Conservation (phyloP, 2,329 filamentous ascomycete species). For the Chaetomium sp. region DNA sequence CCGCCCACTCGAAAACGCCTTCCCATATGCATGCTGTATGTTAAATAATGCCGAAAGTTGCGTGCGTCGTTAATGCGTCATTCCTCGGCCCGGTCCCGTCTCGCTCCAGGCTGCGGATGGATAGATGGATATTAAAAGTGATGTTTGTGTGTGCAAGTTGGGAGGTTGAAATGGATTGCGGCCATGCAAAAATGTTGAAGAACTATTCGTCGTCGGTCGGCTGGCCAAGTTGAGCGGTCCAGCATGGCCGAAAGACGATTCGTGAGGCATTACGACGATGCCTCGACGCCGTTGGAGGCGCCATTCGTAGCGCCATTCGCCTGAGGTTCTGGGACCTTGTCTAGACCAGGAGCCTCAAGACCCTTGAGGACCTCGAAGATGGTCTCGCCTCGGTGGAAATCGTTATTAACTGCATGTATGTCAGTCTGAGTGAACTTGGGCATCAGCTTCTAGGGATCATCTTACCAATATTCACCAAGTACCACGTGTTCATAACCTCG, state of each 20-base stretch:
- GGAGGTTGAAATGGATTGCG: conserved; percentile 30
- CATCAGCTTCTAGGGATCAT: neutral
- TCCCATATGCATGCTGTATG: conserved; percentile 29
- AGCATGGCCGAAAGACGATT: conserved; percentile 13
- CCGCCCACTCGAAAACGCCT: conserved; percentile 25
- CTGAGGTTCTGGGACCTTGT: conserved; percentile 44
- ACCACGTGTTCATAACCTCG: conserved; percentile 85
- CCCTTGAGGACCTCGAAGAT: conserved; percentile 87
- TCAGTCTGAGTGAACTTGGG: conserved; percentile 8
- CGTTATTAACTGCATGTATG: conserved; percentile 78
- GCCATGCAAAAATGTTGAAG: conserved; percentile 32
- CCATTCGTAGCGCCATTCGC: conserved; percentile 24
- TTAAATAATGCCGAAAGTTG: conserved; percentile 29
- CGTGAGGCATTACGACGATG: conserved; percentile 30
- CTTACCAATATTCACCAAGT: conserved; percentile 91
- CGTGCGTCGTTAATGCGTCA: conserved; percentile 25
- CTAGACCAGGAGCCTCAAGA: conserved; percentile 67
- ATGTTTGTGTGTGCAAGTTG: conserved; percentile 24
- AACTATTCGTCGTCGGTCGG: neutral
- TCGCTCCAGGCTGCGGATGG: conserved; percentile 28
- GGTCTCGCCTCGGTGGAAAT: conserved; percentile 82
- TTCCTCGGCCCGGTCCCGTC: conserved; percentile 19
- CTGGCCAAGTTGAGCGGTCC: conserved; percentile 19
- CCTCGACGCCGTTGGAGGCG: conserved; percentile 29
- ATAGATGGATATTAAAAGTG: conserved; percentile 29